phyloP scores from a whole-genome alignment of 2,329 filamentous ascomycete genomes.

The Monascus ruber region DNA sequence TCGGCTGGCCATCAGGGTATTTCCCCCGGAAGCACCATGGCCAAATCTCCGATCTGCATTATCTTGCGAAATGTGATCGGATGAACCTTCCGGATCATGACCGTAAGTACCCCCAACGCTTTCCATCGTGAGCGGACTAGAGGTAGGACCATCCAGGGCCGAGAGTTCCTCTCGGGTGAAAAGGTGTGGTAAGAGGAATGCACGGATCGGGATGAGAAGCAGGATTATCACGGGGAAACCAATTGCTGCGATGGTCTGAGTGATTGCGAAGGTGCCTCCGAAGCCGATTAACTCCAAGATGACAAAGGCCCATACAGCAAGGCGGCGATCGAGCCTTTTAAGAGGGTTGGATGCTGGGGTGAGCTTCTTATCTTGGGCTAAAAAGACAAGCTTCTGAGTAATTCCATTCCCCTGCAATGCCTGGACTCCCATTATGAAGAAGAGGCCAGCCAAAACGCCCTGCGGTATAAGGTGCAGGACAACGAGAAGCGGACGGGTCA shows the following conservation, averaged over 20 bases:
- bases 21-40: not conserved
- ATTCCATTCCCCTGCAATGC: slow-evolving; percentile 68
- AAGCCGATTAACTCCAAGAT: slow-evolving; percentile 58
- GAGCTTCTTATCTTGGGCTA: slow-evolving; percentile 53
- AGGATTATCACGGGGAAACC: slow-evolving; percentile 69
- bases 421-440: slow-evolving; percentile 77
- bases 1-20: slow-evolving; percentile 6
- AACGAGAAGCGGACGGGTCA: slow-evolving; percentile 61
- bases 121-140: slow-evolving; percentile 65
- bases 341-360: slow-evolving; percentile 50
- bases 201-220: slow-evolving; percentile 54
- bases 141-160: slow-evolving; percentile 60
- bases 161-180: slow-evolving; percentile 51
- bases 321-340: slow-evolving; percentile 47
- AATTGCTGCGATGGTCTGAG: slow-evolving; percentile 70
- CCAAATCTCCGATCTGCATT: slow-evolving; percentile 1
- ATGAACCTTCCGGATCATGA: slow-evolving; percentile 10
- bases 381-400: slow-evolving; percentile 61
- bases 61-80: slow-evolving; percentile 1
- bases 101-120: slow-evolving; percentile 56
- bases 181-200: slow-evolving; percentile 50
- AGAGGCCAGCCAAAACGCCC: slow-evolving; percentile 66
- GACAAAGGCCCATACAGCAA: slow-evolving; percentile 62
- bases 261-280: slow-evolving; percentile 69
- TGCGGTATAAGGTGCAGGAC: slow-evolving; percentile 70